Base-by-base conservation (phyloP, 208 protist genomes). In the Trypanosoma platydactyli region DNA sequence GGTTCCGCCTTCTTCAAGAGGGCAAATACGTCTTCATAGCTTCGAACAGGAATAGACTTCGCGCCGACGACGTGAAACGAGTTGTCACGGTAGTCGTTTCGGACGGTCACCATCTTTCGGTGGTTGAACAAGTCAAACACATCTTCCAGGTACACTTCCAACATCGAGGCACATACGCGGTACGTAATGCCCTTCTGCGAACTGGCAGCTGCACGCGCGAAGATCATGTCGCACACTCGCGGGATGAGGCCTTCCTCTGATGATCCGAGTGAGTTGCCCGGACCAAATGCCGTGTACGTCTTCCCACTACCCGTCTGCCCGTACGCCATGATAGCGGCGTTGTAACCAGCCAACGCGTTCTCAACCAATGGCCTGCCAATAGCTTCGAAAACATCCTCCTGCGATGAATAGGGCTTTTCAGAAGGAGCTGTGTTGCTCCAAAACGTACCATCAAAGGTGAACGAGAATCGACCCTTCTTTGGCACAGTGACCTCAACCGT, bases 71-170 rank as follows among this genome's bases (percentile, higher is more conserved):
- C 86, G 55, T 81, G 88, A 50, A 98, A 92, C 44, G 89, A 94
- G 55, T 96, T 94, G 51, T 73, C 79, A 50, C 12, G 64, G 52
- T 94, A 93, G 59, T 96, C 81, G 59, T 97, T 97, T 22, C 89
- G 83, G 16, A 98, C 77, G 38, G 80, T 82, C 40, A 98, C 79
- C 53, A 78, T 35, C 68, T 80, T 82, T 62, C 89, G 75, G 54
- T 94, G 66, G 61, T 97, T 88, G 4, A 99, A 78, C 42, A 99
- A 68, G 74, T 99, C 97, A 44, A 92, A 85, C 41, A 98, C 91
- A 59, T 94, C 83, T 63, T 98, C 97, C 64, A 98, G 91, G 81
- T 98, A 98, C 29, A 99, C 94, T 74, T 99, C 97, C 49, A 98
- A 64, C 83, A 97, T 98, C 18, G 86, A 96, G 20, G 68, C 85